These are phyloP conservation scores for Populus nigra DNA, from an alignment of 345 rosid species.

Conservation along the genomic window DNA sequence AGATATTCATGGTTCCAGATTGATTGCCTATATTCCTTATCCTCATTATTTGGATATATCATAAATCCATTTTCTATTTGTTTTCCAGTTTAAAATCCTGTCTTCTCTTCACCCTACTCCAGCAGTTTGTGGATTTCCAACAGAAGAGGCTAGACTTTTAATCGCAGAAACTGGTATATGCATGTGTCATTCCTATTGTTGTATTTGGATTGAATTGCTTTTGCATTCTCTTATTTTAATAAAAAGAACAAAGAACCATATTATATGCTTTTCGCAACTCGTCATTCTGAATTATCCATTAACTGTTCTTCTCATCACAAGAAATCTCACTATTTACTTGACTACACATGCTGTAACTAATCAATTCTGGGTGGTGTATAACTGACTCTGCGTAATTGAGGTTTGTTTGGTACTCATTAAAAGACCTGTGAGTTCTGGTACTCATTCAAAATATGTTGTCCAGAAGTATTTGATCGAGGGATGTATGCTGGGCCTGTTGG, in stretches of 20 bases:
- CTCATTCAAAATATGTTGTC: constrained; percentile 1
- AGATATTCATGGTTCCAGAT: not conserved
- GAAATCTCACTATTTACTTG: not conserved
- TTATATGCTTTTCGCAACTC: too few species aligned
- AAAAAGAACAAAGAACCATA: too few species aligned
- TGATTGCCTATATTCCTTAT: not conserved
- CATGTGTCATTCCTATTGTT: not conserved
- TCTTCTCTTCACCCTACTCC: constrained; percentile 83
- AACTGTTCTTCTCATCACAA: not conserved
- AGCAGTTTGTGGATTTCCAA: constrained; percentile 85
- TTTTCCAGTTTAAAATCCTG: constrained; percentile 64
- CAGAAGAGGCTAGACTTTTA: constrained; percentile 70
- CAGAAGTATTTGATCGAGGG: constrained; percentile 89
- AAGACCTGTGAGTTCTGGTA: not conserved
- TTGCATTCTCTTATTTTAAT: not conserved
- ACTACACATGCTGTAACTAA: not conserved
- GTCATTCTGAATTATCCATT: too few species aligned
- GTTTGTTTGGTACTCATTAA: not conserved
- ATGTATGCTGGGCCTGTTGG: constrained; percentile 97
- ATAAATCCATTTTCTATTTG: not conserved
- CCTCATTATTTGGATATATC: not conserved
- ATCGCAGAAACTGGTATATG: constrained; percentile 69
- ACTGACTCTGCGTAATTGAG: not conserved
- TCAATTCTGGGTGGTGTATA: not conserved
- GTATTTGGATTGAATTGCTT: not conserved